These are phyloP conservation scores for Mucor sp. DNA, from an alignment of 371 early-diverging fungal genomes.

Conservation along the genomic window DNA sequence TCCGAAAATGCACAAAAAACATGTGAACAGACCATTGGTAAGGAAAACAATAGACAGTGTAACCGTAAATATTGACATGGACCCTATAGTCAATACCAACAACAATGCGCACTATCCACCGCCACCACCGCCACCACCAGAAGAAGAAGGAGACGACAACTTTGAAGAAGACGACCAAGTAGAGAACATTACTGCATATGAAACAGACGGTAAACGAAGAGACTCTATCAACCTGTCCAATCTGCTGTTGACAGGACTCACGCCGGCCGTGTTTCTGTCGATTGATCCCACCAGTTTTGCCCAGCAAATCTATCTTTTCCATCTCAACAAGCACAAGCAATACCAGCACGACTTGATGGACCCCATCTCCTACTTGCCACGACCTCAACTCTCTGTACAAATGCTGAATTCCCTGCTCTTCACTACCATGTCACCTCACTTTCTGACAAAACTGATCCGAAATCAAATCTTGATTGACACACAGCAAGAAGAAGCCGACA, in stretches of 20 bases:
- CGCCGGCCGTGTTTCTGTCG: conserved; percentile 63
- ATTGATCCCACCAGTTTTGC: conserved; percentile 68
- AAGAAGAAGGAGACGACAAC: neutral
- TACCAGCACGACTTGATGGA: conserved; percentile 29
- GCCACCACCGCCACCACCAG: neutral
- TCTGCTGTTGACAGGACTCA: conserved; percentile 59
- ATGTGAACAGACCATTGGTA: conserved; percentile 7
- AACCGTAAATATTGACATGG: neutral
- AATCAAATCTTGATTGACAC: conserved; percentile 73
- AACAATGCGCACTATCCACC: neutral
- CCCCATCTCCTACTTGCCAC: conserved; percentile 44
- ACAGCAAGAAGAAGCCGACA: conserved; percentile 53
- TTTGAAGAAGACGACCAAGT: conserved; percentile 4
- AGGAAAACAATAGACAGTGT: neutral
- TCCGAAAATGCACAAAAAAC: conserved; percentile 27
- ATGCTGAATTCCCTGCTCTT: conserved; percentile 53
- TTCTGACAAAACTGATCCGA: conserved; percentile 70
- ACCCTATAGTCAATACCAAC: no score
- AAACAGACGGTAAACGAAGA: neutral
- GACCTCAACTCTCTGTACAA: conserved; percentile 35
- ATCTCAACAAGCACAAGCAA: conserved; percentile 44
- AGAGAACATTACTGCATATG: conserved; percentile 18
- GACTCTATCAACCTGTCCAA: conserved; percentile 52
- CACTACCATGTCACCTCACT: conserved; percentile 66
- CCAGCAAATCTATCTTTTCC: conserved; percentile 73